Conservation (phyloP, 2,329 filamentous ascomycete species). For the Pseudofabraea citricarpa region DNA sequence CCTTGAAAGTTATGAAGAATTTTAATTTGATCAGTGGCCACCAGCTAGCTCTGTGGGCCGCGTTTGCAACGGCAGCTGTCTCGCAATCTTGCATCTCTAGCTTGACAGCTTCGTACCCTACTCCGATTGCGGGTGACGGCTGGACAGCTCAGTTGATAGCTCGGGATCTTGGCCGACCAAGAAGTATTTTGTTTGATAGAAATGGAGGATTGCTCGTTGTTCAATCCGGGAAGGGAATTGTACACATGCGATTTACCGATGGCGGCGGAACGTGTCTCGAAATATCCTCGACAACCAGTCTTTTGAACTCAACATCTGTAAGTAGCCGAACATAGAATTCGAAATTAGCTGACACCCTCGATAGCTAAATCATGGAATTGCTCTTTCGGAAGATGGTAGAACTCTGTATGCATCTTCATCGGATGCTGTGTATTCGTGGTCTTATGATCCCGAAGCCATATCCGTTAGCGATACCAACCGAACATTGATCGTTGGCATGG, state of each 20-base stretch:
- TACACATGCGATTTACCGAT: constrained; percentile 20
- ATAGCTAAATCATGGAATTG: constrained; percentile 53
- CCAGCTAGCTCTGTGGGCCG: background rate
- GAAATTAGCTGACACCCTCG: constrained; percentile 3
- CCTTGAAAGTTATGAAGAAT: too few species aligned
- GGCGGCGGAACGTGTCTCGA: constrained; percentile 17
- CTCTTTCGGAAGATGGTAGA: constrained; percentile 45
- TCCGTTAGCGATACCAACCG: constrained; percentile 39
- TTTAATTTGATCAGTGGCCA: too few species aligned
- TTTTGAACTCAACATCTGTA: constrained; percentile 15
- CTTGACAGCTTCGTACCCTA: constrained; percentile 12
- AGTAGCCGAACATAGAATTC: background rate
- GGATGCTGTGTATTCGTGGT: constrained; percentile 57
- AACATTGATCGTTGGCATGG: constrained; percentile 59
- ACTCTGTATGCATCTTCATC: constrained; percentile 54
- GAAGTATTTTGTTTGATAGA: constrained; percentile 27
- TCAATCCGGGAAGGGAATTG: constrained; percentile 22
- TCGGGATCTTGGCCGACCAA: constrained; percentile 16
- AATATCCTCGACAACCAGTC: constrained; percentile 14
- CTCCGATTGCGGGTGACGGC: constrained; percentile 19
- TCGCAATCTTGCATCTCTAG: background rate
- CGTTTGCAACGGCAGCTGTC: background rate
- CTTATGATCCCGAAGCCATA: constrained; percentile 52
- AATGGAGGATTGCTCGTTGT: constrained; percentile 26
- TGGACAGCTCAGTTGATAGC: constrained; percentile 25